Evolutionary conservation across 108 stramenopile species (phyloP).

Genomic region (Cyclotella kingstonii): DNA sequence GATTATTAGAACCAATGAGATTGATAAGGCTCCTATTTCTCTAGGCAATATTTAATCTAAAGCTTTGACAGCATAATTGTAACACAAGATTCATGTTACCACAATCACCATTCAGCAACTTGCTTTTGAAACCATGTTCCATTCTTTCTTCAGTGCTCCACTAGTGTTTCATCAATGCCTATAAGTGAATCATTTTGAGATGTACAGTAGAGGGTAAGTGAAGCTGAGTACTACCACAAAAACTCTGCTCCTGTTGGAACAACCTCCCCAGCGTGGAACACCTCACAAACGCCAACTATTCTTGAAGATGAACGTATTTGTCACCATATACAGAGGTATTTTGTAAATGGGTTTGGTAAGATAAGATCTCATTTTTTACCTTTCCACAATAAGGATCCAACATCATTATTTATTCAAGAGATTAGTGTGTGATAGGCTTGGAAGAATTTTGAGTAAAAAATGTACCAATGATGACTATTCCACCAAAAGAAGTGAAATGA

Average conservation of each 20-base stretch:
- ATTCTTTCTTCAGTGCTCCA: slow-evolving; percentile 40
- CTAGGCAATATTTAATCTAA: too few species aligned
- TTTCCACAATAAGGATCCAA: slow-evolving; percentile 82
- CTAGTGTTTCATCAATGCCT: slow-evolving; percentile 48
- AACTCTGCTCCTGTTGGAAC: slow-evolving; percentile 73
- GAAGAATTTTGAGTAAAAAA: slow-evolving; percentile 78
- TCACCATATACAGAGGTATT: slow-evolving; percentile 63
- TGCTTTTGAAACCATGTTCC: slow-evolving; percentile 58
- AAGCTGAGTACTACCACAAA: slow-evolving; percentile 72
- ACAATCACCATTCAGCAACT: background rate
- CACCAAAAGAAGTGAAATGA: slow-evolving; percentile 61
- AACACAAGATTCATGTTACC: too few species aligned
- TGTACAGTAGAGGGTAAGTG: slow-evolving; percentile 13
- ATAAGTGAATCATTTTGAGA: slow-evolving; percentile 62
- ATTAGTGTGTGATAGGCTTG: slow-evolving; percentile 59
- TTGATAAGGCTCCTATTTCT: too few species aligned
- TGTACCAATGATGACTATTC: slow-evolving; percentile 77
- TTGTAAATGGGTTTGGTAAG: slow-evolving; percentile 83
- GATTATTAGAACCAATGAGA: too few species aligned
- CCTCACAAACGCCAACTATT: slow-evolving; percentile 74
- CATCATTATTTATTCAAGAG: slow-evolving; percentile 60
- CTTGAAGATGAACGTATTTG: slow-evolving; percentile 51
- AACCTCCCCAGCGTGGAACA: slow-evolving; percentile 85
- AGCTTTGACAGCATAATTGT: too few species aligned
- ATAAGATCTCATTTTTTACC: slow-evolving; percentile 77